These are phyloP conservation scores for Aspergillus affinis DNA, from an alignment of 495 filamentous ascomycete species.

Conservation along the genomic window DNA sequence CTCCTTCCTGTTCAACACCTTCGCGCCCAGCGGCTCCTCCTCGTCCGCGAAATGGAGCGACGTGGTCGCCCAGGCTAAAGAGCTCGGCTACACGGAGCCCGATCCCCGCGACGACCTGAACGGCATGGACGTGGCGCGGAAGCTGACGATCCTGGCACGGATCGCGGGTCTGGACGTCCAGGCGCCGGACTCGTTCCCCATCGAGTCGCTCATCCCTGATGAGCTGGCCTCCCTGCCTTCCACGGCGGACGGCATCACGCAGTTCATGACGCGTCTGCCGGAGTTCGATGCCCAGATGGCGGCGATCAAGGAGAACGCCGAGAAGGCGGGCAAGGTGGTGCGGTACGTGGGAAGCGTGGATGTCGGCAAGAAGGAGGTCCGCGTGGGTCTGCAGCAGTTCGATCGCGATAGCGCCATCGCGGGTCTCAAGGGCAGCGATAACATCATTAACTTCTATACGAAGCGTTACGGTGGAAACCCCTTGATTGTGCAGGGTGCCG, in stretches of 20 bases:
- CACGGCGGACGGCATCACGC: slow-evolving; percentile 56
- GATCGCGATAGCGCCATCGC: slow-evolving; percentile 83
- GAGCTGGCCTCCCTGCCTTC: slow-evolving; percentile 72
- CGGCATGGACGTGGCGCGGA: slow-evolving; percentile 93
- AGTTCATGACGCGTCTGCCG: slow-evolving; percentile 75
- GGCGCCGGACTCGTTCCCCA: slow-evolving; percentile 80
- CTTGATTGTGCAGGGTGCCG: slow-evolving; percentile 90
- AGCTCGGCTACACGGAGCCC: slow-evolving; percentile 94
- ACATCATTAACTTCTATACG: slow-evolving; percentile 97
- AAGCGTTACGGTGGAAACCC: slow-evolving; percentile 88
- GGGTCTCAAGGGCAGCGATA: slow-evolving; percentile 91
- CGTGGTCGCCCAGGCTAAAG: slow-evolving; percentile 86
- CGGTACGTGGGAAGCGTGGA: slow-evolving; percentile 94
- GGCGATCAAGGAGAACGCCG: slow-evolving; percentile 70
- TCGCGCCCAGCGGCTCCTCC: slow-evolving; percentile 68
- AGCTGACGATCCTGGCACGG: slow-evolving; percentile 89
- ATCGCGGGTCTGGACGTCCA: slow-evolving; percentile 75
- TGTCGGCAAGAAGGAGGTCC: slow-evolving; percentile 68
- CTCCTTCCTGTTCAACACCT: slow-evolving; percentile 94
- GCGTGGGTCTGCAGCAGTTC: slow-evolving; percentile 87
- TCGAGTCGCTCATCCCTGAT: slow-evolving; percentile 84
- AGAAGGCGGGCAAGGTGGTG: slow-evolving; percentile 85
- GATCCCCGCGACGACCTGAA: slow-evolving; percentile 96
- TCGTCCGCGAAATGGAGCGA: slow-evolving; percentile 73
- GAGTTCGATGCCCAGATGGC: slow-evolving; percentile 85